phyloP scores from a whole-genome alignment of 495 filamentous ascomycete genomes.

The Neurospora cerealis region DNA sequence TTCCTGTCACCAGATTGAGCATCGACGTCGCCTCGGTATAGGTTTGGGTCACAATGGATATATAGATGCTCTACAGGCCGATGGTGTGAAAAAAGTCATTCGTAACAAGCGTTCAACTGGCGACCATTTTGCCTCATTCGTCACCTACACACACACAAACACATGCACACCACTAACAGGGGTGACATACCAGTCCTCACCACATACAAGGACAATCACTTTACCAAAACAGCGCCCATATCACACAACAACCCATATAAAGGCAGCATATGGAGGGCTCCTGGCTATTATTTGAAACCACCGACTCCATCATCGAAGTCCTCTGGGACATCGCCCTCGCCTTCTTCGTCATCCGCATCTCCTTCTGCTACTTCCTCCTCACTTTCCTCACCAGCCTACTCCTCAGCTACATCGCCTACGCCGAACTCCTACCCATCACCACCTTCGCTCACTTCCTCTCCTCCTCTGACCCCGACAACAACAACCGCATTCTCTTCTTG shows the following conservation, averaged over 20 bases:
- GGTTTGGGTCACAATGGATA: background rate
- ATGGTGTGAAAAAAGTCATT: background rate
- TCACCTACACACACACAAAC: background rate
- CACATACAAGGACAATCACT: background rate
- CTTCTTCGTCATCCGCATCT: constrained; percentile 20
- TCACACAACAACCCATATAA: constrained; percentile 1
- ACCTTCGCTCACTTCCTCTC: background rate
- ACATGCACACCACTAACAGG: background rate
- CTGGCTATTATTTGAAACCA: constrained; percentile 15
- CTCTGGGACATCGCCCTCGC: constrained; percentile 28
- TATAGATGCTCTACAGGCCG: background rate
- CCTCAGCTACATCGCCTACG: constrained; percentile 1
- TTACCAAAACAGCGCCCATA: background rate
- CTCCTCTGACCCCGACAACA: background rate
- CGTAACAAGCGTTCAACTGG: background rate
- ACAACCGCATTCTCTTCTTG: background rate
- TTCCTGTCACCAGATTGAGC: background rate
- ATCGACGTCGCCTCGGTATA: background rate
- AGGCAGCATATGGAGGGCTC: background rate
- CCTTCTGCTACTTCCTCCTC: constrained; percentile 15
- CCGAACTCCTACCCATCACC: background rate
- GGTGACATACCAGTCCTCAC: background rate
- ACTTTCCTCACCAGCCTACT: constrained; percentile 3
- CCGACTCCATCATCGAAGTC: constrained; percentile 21
- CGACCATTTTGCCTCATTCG: background rate